Conservation (phyloP, 805 yeast species). For the Candida succiphila region DNA sequence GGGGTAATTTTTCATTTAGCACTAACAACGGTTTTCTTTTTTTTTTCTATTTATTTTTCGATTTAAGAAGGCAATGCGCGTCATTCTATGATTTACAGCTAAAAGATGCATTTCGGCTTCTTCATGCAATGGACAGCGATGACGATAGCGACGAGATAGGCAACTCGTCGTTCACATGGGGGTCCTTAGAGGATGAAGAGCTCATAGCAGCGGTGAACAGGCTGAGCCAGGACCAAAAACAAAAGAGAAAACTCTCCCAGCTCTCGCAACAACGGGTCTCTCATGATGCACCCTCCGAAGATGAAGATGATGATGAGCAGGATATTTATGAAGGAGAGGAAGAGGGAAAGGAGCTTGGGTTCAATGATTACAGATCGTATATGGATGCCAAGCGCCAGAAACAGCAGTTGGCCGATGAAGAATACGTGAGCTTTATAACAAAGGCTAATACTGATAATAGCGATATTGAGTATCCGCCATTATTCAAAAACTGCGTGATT, state of each 20-base stretch:
- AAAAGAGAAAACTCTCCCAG: constrained; percentile 1
- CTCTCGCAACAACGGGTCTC: constrained; percentile 1
- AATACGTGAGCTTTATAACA: constrained; percentile 38
- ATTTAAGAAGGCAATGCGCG: too few relatives aligned
- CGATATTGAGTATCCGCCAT: constrained; percentile 21
- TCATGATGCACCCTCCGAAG: too few relatives aligned
- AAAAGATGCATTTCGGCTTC: too few relatives aligned
- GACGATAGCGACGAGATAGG: too few relatives aligned
- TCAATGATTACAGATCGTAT: constrained; percentile 63
- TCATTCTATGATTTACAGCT: too few relatives aligned
- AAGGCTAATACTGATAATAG: constrained; percentile 20
- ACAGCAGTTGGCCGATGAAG: constrained; percentile 50
- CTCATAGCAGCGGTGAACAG: constrained; percentile 25
- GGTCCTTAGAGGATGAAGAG: constrained; percentile 28
- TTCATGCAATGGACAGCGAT: too few relatives aligned
- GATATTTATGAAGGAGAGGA: constrained; percentile 6
- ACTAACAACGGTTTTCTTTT: too few relatives aligned
- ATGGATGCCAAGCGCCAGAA: constrained; percentile 49
- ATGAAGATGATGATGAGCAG: neutral
- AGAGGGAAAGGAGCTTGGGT: constrained; percentile 33
- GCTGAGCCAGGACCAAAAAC: neutral
- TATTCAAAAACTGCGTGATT: constrained; percentile 56
- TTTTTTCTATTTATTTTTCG: too few relatives aligned
- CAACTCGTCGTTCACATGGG: too few relatives aligned
- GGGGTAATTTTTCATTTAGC: too few relatives aligned